A percentile compares a stretch with the other conserved stretches of the same genome.
phyloP scores from a whole-genome alignment of 2,329 filamentous ascomycete genomes.

The Penicillium italicum region DNA sequence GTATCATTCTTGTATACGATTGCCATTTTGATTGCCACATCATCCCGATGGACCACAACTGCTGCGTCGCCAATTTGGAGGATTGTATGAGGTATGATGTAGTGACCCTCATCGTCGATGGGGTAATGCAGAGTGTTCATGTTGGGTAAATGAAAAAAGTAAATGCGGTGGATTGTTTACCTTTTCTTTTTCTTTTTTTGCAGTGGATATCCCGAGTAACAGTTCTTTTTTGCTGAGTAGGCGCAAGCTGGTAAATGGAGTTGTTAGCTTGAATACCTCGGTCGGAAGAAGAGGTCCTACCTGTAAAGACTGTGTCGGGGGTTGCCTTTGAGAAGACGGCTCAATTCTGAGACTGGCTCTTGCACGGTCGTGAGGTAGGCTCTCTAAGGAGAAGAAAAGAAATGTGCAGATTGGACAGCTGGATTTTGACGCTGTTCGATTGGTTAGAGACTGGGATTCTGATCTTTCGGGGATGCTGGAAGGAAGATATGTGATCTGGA shows the following conservation, averaged over 20 bases:
- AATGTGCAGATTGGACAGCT: not conserved
- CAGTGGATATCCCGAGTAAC: no score
- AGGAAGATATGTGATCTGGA: no score
- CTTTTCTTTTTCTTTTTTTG: no score
- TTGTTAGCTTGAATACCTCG: not conserved
- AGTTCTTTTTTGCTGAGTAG: no score
- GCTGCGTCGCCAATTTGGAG: not conserved
- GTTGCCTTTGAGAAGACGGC: no score
- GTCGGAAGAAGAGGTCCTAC: not conserved
- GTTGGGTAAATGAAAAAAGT: not conserved
- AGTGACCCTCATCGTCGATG: not conserved
- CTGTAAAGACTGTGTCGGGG: not conserved
- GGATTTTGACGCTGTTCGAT: not conserved
- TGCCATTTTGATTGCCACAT: not conserved
- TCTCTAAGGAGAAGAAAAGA: not conserved
- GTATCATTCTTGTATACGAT: not conserved
- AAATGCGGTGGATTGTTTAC: not conserved
- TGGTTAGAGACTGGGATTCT: not conserved
- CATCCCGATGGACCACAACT: not conserved
- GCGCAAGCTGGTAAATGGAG: no score
- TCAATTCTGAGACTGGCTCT: no score
- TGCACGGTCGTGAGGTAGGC: accelerated
- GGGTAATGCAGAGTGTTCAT: not conserved
- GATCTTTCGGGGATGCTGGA: no score
- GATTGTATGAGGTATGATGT: not conserved